phyloP scores from a whole-genome alignment of 495 filamentous ascomycete species.

The Talaromyces stipitatus region DNA sequence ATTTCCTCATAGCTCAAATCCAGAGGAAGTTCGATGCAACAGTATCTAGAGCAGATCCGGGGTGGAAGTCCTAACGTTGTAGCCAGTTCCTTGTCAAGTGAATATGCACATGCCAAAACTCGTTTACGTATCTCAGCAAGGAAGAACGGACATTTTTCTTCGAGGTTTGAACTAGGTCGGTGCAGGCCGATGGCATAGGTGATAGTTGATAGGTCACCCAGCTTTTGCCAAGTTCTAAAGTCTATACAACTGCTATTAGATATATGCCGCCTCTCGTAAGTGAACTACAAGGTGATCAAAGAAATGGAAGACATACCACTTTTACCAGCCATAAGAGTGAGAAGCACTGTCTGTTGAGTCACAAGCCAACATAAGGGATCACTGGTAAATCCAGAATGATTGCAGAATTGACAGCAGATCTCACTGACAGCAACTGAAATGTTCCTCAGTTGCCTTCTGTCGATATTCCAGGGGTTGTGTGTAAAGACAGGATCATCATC shows the following conservation, averaged over 20 bases:
- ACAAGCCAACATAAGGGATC: slow-evolving; percentile 2
- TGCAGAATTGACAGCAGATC: neutral
- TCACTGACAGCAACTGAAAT: neutral
- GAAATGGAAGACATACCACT: neutral
- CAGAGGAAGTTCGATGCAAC: slow-evolving; percentile 43
- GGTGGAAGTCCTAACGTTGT: slow-evolving; percentile 48
- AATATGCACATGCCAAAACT: slow-evolving; percentile 40
- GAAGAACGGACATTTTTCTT: slow-evolving; percentile 32
- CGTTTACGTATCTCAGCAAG: slow-evolving; percentile 40
- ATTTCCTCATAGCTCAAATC: slow-evolving; percentile 43
- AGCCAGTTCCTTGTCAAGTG: slow-evolving; percentile 36
- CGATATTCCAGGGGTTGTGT: slow-evolving; percentile 6
- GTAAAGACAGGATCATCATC: slow-evolving; percentile 9
- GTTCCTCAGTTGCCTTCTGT: neutral
- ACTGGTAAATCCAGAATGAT: neutral
- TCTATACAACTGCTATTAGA: slow-evolving; percentile 5
- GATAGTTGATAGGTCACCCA: slow-evolving; percentile 18
- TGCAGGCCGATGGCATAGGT: slow-evolving; percentile 49
- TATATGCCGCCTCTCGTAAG: too few relatives aligned
- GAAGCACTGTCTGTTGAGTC: neutral
- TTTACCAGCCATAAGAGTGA: neutral
- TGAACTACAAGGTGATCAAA: neutral
- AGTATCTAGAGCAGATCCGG: slow-evolving; percentile 39
- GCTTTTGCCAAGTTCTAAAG: slow-evolving; percentile 18
- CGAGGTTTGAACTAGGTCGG: slow-evolving; percentile 27